Conservation (phyloP, 495 filamentous ascomycete genomes). For the Cercophora scortea region DNA sequence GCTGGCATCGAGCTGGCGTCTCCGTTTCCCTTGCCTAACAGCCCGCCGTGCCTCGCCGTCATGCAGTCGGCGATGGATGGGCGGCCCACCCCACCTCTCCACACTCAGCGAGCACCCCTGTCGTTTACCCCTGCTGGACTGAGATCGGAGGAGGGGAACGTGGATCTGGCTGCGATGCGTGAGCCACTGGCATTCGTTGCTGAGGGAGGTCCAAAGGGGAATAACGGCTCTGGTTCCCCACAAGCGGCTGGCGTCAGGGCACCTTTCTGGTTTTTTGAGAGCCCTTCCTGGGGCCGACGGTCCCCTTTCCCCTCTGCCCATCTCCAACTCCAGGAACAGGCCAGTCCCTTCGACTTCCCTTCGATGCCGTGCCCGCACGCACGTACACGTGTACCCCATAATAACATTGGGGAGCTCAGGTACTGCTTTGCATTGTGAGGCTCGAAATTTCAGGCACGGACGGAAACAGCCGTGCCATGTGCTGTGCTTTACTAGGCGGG, state of each 20-base stretch:
- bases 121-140: constrained; percentile 1
- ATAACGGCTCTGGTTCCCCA: constrained; percentile 5
- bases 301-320: constrained; percentile 17
- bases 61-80: background rate
- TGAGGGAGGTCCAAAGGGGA: background rate
- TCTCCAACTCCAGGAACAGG: background rate
- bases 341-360: background rate
- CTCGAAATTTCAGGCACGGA: constrained; percentile 1
- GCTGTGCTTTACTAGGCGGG: background rate
- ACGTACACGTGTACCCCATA: background rate
- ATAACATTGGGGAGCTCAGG: background rate
- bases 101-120: constrained; percentile 6
- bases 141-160: constrained; percentile 11
- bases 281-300: constrained; percentile 19
- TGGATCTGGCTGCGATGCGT: constrained; percentile 1
- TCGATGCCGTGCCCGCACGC: background rate
- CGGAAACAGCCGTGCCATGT: background rate
- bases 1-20: background rate
- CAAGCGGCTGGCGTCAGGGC: constrained; percentile 8
- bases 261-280: background rate
- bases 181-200: background rate
- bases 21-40: background rate
- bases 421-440: background rate
- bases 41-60: background rate
- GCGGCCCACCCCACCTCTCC: constrained; percentile 6